Evolutionary conservation across 257 asterid genomes (phyloP).

Genomic region (Capsicum rhomboideum): DNA sequence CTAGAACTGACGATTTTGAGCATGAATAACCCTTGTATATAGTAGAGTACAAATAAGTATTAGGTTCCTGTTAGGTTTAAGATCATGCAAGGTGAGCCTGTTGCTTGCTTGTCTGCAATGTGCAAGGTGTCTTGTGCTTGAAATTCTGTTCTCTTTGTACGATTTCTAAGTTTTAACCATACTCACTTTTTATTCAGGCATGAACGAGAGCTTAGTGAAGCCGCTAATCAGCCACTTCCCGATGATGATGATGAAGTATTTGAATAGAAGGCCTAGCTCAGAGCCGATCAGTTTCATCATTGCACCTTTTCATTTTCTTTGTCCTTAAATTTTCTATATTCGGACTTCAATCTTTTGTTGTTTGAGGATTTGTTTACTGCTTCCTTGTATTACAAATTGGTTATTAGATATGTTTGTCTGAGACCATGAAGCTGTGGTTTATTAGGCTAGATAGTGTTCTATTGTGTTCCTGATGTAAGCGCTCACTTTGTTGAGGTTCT

Average conservation of each 20-base stretch:
- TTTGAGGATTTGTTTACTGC: background rate
- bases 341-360: background rate
- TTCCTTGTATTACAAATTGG: background rate
- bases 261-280: slow-evolving; percentile 22
- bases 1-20: background rate
- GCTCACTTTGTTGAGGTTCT: background rate
- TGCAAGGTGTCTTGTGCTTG: background rate
- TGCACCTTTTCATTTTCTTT: background rate
- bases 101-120: background rate
- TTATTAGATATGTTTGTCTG: background rate
- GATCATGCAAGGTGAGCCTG: background rate
- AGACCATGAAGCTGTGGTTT: background rate
- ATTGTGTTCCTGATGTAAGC: background rate
- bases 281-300: background rate
- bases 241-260: slow-evolving; percentile 79
- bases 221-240: slow-evolving; percentile 79
- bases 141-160: background rate
- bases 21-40: background rate
- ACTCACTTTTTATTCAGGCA: slow-evolving; percentile 27
- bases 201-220: slow-evolving; percentile 56
- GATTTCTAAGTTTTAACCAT: background rate
- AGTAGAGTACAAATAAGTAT: background rate
- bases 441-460: background rate
- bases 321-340: background rate
- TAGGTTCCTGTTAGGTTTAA: background rate